These are phyloP conservation scores for Colletotrichum aenigma DNA, from an alignment of 2,329 filamentous ascomycete genomes.

Conservation along the genomic window DNA sequence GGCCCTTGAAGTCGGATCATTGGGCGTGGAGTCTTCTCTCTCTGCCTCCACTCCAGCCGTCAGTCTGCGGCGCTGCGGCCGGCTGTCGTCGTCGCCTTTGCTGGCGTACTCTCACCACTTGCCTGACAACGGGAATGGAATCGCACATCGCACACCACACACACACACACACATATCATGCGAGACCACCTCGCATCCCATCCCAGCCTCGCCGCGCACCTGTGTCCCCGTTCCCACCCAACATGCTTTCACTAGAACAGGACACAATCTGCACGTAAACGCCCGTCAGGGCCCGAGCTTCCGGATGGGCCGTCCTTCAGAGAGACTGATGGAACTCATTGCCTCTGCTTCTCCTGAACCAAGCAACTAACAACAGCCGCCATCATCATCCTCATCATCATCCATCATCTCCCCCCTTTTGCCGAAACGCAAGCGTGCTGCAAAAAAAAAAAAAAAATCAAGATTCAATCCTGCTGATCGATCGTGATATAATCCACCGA, in stretches of 20 bases:
- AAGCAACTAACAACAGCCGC: not conserved
- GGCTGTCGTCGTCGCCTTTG: not conserved
- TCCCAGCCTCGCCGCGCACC: too few relatives aligned
- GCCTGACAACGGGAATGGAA: not conserved
- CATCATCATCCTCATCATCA: not conserved
- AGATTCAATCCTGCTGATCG: not conserved
- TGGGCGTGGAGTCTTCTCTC: not conserved
- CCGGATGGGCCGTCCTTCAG: not conserved
- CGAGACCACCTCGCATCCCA: not conserved
- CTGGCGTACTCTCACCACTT: slow-evolving; percentile 13
- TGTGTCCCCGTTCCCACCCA: not conserved
- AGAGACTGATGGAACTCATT: too few relatives aligned
- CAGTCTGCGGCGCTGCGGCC: not conserved
- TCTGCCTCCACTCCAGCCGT: not conserved
- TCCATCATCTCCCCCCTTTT: not conserved
- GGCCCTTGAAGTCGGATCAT: not conserved
- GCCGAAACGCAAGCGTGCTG: not conserved
- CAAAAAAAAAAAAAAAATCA: not conserved
- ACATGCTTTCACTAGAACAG: not conserved
- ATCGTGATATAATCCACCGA: not conserved
- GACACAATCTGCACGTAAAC: not conserved
- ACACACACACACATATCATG: not conserved
- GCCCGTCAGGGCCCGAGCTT: not conserved
- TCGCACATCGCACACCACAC: not conserved
- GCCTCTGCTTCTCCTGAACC: not conserved